Conservation (phyloP, 2,329 filamentous ascomycete genomes). For the Nemania sp. region DNA sequence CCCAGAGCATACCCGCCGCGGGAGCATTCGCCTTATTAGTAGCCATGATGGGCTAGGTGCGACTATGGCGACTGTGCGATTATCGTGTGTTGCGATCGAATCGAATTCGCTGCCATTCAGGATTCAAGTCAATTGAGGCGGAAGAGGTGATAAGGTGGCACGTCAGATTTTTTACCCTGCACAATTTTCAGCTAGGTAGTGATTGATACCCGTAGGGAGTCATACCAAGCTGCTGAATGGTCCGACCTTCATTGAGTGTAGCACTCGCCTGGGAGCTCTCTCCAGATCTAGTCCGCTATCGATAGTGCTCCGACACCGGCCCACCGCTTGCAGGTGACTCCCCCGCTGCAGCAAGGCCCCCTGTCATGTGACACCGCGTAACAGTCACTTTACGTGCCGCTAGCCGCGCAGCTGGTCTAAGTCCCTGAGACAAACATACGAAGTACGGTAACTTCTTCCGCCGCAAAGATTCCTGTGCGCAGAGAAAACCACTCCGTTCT, state of each 20-base stretch:
- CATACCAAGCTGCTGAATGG: background rate
- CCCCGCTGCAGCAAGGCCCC: too few relatives aligned
- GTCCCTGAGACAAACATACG: too few relatives aligned
- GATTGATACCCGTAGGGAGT: background rate
- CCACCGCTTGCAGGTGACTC: too few relatives aligned
- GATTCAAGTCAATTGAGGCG: slow-evolving; percentile 9
- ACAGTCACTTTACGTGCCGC: too few relatives aligned
- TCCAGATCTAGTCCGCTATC: background rate
- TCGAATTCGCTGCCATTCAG: slow-evolving; percentile 11
- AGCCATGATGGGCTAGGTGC: slow-evolving; percentile 28
- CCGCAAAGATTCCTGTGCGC: too few relatives aligned
- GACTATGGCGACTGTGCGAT: slow-evolving; percentile 34
- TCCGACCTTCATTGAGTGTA: background rate
- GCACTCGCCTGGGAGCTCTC: background rate
- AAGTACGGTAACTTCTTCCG: too few relatives aligned
- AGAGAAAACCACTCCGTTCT: too few relatives aligned
- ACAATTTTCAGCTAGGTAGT: slow-evolving; percentile 1
- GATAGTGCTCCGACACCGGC: background rate
- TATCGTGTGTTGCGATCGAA: slow-evolving; percentile 7
- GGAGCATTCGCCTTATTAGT: slow-evolving; percentile 27
- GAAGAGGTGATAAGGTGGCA: slow-evolving; percentile 4
- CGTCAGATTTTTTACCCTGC: slow-evolving; percentile 2
- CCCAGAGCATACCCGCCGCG: slow-evolving; percentile 56
- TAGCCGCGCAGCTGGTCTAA: too few relatives aligned
- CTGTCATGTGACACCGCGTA: too few relatives aligned